Percentiles rank a stretch among this genome's conserved stretches.
Conservation (phyloP, 805 yeast species). For the Aciculoconidium aculeatum region DNA sequence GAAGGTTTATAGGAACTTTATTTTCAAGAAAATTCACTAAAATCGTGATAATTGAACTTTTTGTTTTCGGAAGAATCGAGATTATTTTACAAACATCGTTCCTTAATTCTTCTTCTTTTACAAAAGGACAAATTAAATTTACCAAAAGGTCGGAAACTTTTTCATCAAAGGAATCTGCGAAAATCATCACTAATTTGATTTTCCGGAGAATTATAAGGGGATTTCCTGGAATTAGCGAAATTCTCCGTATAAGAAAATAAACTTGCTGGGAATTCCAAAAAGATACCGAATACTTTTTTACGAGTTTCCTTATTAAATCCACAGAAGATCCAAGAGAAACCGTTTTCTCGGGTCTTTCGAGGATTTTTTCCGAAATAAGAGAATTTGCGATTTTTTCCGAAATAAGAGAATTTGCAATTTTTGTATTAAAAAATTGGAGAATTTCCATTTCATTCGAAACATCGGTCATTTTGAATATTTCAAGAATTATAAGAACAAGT, state of each 20-base stretch:
- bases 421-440: slow-evolving; percentile 7
- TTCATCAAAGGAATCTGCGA: slow-evolving; percentile 14
- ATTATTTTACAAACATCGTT: slow-evolving; percentile 24
- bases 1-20: background rate
- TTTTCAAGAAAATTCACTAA: slow-evolving; percentile 6
- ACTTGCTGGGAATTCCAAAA: slow-evolving; percentile 32
- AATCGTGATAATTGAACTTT: slow-evolving; percentile 8
- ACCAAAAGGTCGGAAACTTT: slow-evolving; percentile 15
- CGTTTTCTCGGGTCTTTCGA: slow-evolving; percentile 9
- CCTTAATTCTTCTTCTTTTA: slow-evolving; percentile 12
- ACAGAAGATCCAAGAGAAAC: slow-evolving; percentile 22
- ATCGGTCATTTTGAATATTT: slow-evolving; percentile 37
- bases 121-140: slow-evolving; percentile 14
- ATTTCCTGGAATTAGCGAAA: slow-evolving; percentile 18
- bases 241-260: slow-evolving; percentile 34
- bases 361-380: slow-evolving; percentile 4
- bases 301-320: slow-evolving; percentile 19
- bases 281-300: slow-evolving; percentile 14
- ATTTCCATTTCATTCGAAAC: slow-evolving; percentile 22
- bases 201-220: slow-evolving; percentile 24
- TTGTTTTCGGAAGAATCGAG: too few species aligned
- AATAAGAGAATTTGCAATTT: slow-evolving; percentile 6
- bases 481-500: slow-evolving; percentile 27
- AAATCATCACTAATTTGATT: slow-evolving; percentile 29
- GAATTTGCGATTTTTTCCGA: slow-evolving; percentile 5